Evolutionary conservation across 371 early-diverging fungal genomes (phyloP).

Genomic region (Syncephalastrum sp.): DNA sequence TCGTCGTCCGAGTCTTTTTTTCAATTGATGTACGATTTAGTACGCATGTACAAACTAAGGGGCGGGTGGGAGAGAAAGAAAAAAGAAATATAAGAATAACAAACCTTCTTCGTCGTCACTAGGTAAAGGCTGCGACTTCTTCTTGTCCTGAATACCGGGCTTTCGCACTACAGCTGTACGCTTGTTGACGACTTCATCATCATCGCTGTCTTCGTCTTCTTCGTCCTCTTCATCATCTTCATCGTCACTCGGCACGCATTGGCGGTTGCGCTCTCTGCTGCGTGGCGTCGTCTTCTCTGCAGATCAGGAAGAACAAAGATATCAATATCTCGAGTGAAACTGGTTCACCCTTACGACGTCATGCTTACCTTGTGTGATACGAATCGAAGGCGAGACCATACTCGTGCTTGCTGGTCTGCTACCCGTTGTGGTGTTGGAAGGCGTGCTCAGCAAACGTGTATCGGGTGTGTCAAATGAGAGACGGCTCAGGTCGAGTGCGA

Average conservation of each 20-base stretch:
- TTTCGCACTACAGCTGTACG: neutral
- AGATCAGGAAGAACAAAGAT: neutral
- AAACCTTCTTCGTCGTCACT: constrained; percentile 36
- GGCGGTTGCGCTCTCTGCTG: constrained; percentile 30
- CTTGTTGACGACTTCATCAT: constrained; percentile 20
- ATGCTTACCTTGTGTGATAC: constrained; percentile 18
- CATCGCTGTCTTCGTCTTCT: constrained; percentile 20
- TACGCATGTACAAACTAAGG: too few relatives aligned
- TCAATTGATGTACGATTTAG: neutral
- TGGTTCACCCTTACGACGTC: neutral
- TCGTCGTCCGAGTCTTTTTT: constrained; percentile 11
- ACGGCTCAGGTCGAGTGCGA: constrained; percentile 22
- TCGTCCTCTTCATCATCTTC: constrained; percentile 40
- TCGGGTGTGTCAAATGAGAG: constrained; percentile 26
- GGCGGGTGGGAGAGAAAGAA: neutral
- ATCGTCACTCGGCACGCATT: constrained; percentile 45
- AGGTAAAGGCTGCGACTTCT: constrained; percentile 27
- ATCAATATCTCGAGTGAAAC: neutral
- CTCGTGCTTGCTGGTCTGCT: too few relatives aligned
- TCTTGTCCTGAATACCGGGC: constrained; percentile 1
- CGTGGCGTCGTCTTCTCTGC: constrained; percentile 17
- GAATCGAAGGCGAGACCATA: too few relatives aligned
- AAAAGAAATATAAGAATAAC: neutral
- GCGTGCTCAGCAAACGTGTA: constrained; percentile 6
- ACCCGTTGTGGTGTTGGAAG: constrained; percentile 13